Evolutionary conservation across 2,329 filamentous ascomycete genomes (phyloP), one percentile per base, ranked within the genome.

Genomic region (Colletotrichum liriopes): DNA sequence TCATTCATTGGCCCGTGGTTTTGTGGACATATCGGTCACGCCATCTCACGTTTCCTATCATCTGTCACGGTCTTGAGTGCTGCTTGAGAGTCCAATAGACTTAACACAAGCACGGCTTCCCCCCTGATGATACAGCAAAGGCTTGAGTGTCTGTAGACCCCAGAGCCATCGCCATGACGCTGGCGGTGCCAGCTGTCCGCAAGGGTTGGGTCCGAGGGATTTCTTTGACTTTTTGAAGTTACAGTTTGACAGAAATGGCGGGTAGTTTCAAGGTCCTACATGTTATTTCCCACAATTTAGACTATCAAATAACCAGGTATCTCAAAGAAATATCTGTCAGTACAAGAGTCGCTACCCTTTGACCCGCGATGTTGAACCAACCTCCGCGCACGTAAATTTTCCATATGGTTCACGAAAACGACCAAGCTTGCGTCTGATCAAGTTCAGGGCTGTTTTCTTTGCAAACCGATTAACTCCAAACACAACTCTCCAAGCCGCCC

Each of bases 271-370:
- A 26, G 9, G 35, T 3, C 35, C 8, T 52, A 8, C 37, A 8
- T 11, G 12, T 63, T 41, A 16, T 39, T 29, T 52, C 26, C 60
- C 60, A 41, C n/a, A 26, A 39, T 41, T 63, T 41, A 63, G 23
- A 52, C 35, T 52, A 8, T 39, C 20, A 4, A 47, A 20, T 5
- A 37, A 20, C n/a, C n/a, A 62, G 5, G 32, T 29, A 62, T 18
- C n/a, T 58, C 55, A 26, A 29, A 9, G n/a, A 62, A 16, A 14
- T 29, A 29, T 20, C 6, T 39, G 23, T 29, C n/a, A n/a, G 8
- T 1, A 6, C 20, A 55, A 37, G 35, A 39, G 5, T 54, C n/a
- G 12, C 2, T 23, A 26, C 47, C n/a, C n/a, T 49, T 26, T 49
- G 47, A 23, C 9, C n/a, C 11, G 11, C 23, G 26, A 3, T 9